phyloP scores from a whole-genome alignment of 2,329 filamentous ascomycete genomes.

The Neurospora sp. region DNA sequence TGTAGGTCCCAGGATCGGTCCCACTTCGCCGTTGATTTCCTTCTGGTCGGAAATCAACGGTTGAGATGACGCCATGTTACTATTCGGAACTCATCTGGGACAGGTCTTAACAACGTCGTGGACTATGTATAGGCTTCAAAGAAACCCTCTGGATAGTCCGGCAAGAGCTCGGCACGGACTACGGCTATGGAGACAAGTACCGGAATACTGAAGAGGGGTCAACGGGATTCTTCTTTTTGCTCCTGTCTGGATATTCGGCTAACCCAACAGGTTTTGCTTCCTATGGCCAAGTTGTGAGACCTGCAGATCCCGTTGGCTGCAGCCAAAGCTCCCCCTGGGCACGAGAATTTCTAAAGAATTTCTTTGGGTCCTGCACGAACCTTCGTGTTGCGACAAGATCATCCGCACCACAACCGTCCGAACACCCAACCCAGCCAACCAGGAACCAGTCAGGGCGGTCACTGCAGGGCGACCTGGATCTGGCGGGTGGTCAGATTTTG shows the following conservation, averaged over 20 bases:
- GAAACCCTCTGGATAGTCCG: background rate
- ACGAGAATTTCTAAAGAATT: conserved; percentile 5
- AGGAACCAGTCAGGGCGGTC: background rate
- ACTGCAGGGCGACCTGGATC: background rate
- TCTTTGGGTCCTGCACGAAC: conserved; percentile 6
- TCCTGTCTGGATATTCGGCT: background rate
- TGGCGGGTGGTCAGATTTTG: background rate
- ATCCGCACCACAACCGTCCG: conserved; percentile 1
- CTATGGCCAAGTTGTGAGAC: conserved; percentile 7
- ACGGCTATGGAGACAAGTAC: background rate
- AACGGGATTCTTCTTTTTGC: background rate
- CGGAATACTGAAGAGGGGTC: background rate
- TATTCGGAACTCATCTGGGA: background rate
- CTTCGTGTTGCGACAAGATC: conserved; percentile 3
- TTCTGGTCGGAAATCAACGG: background rate
- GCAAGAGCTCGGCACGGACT: background rate
- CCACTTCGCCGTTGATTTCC: background rate
- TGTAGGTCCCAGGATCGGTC: background rate
- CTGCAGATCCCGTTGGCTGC: conserved; percentile 11
- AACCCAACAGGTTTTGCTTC: background rate
- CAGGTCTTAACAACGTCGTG: background rate
- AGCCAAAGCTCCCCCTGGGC: conserved; percentile 7
- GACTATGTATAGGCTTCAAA: background rate
- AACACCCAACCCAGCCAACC: background rate
- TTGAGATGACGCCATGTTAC: background rate